Base-by-base conservation (phyloP, 768 basidiomycete genomes). In the Suillus americanus region DNA sequence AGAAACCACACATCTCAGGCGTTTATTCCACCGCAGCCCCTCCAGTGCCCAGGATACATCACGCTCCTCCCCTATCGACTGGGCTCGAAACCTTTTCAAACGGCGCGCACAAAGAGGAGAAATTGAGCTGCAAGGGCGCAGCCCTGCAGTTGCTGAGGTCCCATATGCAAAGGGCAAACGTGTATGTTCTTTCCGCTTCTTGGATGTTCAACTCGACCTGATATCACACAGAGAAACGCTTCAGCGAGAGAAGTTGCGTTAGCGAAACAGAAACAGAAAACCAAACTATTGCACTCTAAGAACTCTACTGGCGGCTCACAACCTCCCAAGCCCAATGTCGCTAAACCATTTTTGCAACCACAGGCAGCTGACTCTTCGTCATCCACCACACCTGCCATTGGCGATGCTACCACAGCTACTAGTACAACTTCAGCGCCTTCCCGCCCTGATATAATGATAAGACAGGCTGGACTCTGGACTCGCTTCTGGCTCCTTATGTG, bases 361-460 rank as follows among this genome's bases (percentile, higher is more conserved):
- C 30, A 30, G 30, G 1, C 30, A 30, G 30, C 30, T 30, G 30
- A 30, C 30, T 30, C 30, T 4, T 30, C 5, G 30, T 30, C 5
- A 4, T 30, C 30, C 30, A 30, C 3, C 30, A 30, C 30, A 30
- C 30, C 30, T 30, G 30, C 1, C 5, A 4, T 4, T 4, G 30
- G 30, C 5, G 30, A 30, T 30, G 30, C 30, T 30, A 30, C 94
- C 23, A 13, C 13, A 25, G 6, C 46, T 33, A 33, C 33, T 6
- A 33, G 33, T 23, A 25, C 46, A 25, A 23, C 48, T 14, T 25
- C 25, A 50, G 8, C 46, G 16, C 45, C 45, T 2, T 45, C 45
- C 2, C 45, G 20, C 45, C 43, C 8, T 20, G 14, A 20, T 20
- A 20, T 14, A 12, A 45, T n/a, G 20, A 20, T 45, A 10, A 45